Evolutionary conservation across 306 rosid species (phyloP).

Genomic region (Argentina anserina): DNA sequence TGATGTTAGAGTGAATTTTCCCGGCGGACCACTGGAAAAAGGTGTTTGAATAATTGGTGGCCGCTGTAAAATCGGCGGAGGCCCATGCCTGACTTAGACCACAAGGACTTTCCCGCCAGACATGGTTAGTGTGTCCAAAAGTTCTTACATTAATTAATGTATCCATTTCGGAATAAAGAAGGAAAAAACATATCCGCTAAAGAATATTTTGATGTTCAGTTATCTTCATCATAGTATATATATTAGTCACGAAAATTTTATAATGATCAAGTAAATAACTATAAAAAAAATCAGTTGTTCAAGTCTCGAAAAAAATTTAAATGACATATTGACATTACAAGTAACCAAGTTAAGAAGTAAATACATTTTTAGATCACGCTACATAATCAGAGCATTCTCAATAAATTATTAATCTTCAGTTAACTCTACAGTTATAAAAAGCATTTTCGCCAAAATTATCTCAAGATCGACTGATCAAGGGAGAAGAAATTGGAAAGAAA

Average conservation of each 20-base stretch:
- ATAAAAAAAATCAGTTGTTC: too few species aligned
- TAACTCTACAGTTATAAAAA: too few species aligned
- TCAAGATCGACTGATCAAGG: too few species aligned
- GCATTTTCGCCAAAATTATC: neutral
- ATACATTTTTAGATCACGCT: neutral
- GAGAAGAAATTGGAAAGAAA: neutral
- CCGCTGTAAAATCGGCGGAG: slow-evolving; percentile 22
- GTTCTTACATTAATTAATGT: neutral
- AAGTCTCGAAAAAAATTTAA: too few species aligned
- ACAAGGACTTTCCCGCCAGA: neutral
- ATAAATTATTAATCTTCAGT: too few species aligned
- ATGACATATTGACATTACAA: too few species aligned
- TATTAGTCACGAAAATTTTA: too few species aligned
- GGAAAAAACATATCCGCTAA: neutral
- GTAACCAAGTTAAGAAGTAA: too few species aligned
- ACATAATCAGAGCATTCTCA: too few species aligned
- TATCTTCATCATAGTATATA: too few species aligned
- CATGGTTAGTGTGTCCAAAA: neutral
- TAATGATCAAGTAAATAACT: too few species aligned
- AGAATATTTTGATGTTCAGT: neutral
- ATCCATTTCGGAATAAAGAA: neutral
- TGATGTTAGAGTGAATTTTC: slow-evolving; percentile 21
- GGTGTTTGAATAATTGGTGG: slow-evolving; percentile 16
- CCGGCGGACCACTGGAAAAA: neutral
- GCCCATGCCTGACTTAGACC: slow-evolving; percentile 24